Evolutionary conservation across 495 filamentous ascomycete genomes (phyloP).

Genomic region (Penicillium desertorum): DNA sequence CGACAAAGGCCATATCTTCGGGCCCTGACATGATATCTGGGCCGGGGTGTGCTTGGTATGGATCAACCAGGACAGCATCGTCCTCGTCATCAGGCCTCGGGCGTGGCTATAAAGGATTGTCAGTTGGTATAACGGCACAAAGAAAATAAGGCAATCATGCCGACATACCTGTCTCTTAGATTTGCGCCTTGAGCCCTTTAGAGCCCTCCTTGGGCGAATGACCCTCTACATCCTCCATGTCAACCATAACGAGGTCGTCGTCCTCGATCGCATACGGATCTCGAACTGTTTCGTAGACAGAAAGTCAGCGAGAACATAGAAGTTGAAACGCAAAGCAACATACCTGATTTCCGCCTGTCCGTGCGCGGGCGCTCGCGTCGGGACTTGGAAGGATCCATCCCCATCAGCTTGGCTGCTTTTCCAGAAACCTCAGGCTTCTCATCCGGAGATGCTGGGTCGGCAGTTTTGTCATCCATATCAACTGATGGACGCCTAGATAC

Average conservation of each 20-base stretch:
- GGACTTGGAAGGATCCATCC: slow-evolving; percentile 39
- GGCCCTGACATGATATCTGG: slow-evolving; percentile 45
- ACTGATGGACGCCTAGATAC: slow-evolving; percentile 51
- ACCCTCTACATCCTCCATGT: slow-evolving; percentile 46
- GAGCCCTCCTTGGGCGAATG: slow-evolving; percentile 40
- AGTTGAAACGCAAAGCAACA: background rate
- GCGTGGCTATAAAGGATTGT: slow-evolving; percentile 27
- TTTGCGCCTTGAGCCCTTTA: slow-evolving; percentile 37
- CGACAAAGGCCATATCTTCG: slow-evolving; percentile 75
- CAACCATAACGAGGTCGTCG: slow-evolving; percentile 59
- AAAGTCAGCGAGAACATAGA: slow-evolving; percentile 12
- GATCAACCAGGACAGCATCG: slow-evolving; percentile 50
- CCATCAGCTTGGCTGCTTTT: slow-evolving; percentile 64
- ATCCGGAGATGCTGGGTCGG: slow-evolving; percentile 54
- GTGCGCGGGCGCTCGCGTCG: slow-evolving; percentile 38
- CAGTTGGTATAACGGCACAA: background rate
- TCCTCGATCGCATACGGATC: slow-evolving; percentile 61
- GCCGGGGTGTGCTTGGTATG: slow-evolving; percentile 36
- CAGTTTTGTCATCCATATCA: slow-evolving; percentile 46
- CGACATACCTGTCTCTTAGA: slow-evolving; percentile 39
- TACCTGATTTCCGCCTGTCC: slow-evolving; percentile 44
- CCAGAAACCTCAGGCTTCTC: slow-evolving; percentile 46
- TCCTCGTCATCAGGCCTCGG: slow-evolving; percentile 37
- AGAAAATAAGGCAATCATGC: background rate
- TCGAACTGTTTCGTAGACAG: slow-evolving; percentile 37